These are phyloP conservation scores for Talaromyces sp. DNA, from an alignment of 2,329 filamentous ascomycete species.

Conservation along the genomic window DNA sequence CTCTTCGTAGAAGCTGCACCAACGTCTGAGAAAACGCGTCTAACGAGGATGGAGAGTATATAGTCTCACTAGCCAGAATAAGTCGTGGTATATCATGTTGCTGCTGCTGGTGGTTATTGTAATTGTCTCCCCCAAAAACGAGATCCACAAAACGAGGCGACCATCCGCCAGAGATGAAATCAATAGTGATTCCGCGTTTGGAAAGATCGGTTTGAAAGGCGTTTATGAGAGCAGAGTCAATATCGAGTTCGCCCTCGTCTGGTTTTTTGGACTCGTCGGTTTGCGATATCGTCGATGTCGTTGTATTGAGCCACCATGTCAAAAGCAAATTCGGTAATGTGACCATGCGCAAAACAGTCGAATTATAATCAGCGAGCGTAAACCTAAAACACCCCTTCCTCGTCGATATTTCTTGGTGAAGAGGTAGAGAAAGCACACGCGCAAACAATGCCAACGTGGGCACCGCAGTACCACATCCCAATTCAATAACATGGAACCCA, in stretches of 20 bases:
- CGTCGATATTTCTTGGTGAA: background rate
- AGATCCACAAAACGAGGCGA: conserved; percentile 43
- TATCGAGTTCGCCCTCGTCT: conserved; percentile 38
- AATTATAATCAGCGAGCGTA: conserved; percentile 58
- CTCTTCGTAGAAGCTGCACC: conserved; percentile 42
- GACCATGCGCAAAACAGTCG: conserved; percentile 52
- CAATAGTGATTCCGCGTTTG: conserved; percentile 41
- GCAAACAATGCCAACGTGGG: conserved; percentile 52
- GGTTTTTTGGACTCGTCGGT: conserved; percentile 11
- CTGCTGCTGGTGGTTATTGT: no score
- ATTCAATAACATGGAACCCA: conserved; percentile 38
- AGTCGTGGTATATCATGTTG: conserved; percentile 17
- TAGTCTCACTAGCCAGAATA: conserved; percentile 59
- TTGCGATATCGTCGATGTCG: conserved; percentile 1
- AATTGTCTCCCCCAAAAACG: conserved; percentile 15
- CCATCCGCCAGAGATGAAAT: conserved; percentile 57
- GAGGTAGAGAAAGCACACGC: conserved; percentile 36
- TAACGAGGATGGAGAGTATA: conserved; percentile 54
- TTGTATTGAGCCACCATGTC: conserved; percentile 40
- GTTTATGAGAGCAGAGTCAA: conserved; percentile 43
- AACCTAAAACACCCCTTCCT: conserved; percentile 37
- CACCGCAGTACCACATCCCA: conserved; percentile 60
- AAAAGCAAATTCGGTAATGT: conserved; percentile 57
- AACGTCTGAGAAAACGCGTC: conserved; percentile 51
- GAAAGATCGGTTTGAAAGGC: conserved; percentile 41